phyloP scores from a whole-genome alignment of 805 yeast genomes.

The Kodamaea sagamina region DNA sequence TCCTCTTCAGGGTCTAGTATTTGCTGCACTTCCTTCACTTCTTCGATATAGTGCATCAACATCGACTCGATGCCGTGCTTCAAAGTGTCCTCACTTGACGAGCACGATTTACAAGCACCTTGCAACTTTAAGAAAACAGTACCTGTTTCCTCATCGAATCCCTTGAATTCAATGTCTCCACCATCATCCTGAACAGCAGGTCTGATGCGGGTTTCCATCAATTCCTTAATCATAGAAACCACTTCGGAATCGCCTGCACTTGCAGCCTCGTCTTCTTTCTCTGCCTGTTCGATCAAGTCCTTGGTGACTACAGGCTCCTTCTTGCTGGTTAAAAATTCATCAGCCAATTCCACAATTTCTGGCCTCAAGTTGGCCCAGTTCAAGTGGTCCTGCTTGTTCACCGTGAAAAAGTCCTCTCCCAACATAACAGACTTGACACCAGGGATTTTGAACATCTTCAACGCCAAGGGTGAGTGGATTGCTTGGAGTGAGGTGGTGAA shows the following conservation, averaged over 20 bases:
- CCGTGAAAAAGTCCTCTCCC: constrained; percentile 72
- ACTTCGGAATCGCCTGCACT: constrained; percentile 64
- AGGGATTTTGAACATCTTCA: constrained; percentile 55
- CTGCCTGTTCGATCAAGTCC: constrained; percentile 41
- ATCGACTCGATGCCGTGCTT: constrained; percentile 96
- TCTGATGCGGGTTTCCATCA: constrained; percentile 89
- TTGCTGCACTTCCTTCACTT: constrained; percentile 85
- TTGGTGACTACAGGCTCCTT: constrained; percentile 43
- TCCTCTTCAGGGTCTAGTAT: constrained; percentile 76
- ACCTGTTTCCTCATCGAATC: constrained; percentile 83
- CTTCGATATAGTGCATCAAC: constrained; percentile 96
- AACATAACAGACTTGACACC: constrained; percentile 74
- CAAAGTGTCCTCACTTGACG: constrained; percentile 85
- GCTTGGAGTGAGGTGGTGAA: constrained; percentile 57
- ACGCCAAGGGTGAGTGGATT: constrained; percentile 63
- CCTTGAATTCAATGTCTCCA: constrained; percentile 90
- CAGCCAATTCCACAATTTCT: constrained; percentile 64
- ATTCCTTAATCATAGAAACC: constrained; percentile 85
- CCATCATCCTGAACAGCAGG: constrained; percentile 99
- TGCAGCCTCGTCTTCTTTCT: constrained; percentile 45
- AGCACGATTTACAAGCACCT: constrained; percentile 96
- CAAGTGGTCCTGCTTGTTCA: constrained; percentile 60
- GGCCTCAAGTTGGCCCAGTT: constrained; percentile 62
- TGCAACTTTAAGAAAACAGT: constrained; percentile 83
- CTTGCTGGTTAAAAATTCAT: constrained; percentile 44